A percentile compares a stretch with the other conserved stretches of the same genome.
These are phyloP conservation scores for Nemophila menziesii DNA, from an alignment of 257 asterid species.

Conservation along the genomic window DNA sequence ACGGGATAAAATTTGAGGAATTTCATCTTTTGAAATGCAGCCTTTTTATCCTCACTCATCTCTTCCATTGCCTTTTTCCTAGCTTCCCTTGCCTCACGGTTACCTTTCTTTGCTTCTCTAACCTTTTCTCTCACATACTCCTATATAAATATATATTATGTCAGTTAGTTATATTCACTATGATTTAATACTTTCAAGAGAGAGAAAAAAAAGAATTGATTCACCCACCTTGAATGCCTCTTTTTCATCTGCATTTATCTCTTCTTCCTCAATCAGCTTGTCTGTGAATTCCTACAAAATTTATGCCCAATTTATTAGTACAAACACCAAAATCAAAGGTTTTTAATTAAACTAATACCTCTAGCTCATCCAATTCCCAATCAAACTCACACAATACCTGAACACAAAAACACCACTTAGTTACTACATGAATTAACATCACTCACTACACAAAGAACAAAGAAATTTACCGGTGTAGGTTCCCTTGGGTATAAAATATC, in stretches of 20 bases:
- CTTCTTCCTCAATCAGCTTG: conserved; percentile 60
- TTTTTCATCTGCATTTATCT: conserved; percentile 53
- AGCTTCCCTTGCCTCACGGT: conserved; percentile 85
- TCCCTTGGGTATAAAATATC: conserved; percentile 51
- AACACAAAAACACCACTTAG: conserved; percentile 3
- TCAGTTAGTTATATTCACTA: not conserved
- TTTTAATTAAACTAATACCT: conserved; percentile 33
- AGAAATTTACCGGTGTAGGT: conserved; percentile 60
- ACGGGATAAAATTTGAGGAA: conserved; percentile 84
- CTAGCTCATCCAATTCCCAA: conserved; percentile 84
- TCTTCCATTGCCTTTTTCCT: conserved; percentile 68
- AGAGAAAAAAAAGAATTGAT: too few relatives aligned
- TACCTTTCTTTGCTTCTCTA: conserved; percentile 57
- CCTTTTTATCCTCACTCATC: conserved; percentile 54
- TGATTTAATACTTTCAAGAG: conserved; percentile 6
- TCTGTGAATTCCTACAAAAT: conserved; percentile 51
- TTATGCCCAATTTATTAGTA: conserved; percentile 4
- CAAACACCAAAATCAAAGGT: not conserved
- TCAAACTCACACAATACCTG: conserved; percentile 86
- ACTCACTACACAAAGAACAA: not conserved
- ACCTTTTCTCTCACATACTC: conserved; percentile 66
- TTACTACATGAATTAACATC: not conserved
- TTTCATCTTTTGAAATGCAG: conserved; percentile 57
- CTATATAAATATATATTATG: conserved; percentile 17
- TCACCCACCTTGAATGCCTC: conserved; percentile 75